phyloP scores from a whole-genome alignment of 2,329 filamentous ascomycete species.

The Fusarium liriodendri region DNA sequence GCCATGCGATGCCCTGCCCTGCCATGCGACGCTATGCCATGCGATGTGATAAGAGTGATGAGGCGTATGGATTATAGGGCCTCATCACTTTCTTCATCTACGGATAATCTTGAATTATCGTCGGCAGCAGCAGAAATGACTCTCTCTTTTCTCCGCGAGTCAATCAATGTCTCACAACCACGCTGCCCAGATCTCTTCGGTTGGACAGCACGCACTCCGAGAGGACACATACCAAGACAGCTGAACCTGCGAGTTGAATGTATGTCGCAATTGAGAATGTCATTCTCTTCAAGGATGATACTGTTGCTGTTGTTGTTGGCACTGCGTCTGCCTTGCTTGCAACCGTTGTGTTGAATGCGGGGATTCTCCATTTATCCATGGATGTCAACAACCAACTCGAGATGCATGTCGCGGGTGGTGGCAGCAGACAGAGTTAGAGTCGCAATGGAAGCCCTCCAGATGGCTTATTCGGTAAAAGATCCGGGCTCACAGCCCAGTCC shows the following conservation, averaged over 20 bases:
- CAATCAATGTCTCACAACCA: slow-evolving; percentile 16
- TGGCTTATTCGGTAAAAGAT: slow-evolving; percentile 6
- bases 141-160: slow-evolving; percentile 2
- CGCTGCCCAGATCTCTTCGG: slow-evolving; percentile 9
- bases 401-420: slow-evolving; percentile 17
- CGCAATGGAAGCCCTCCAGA: neutral
- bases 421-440: neutral
- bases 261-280: slow-evolving; percentile 1
- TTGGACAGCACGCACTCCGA: neutral
- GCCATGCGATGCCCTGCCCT: slow-evolving; percentile 5
- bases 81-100: slow-evolving; percentile 27
- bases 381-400: neutral
- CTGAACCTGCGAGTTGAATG: neutral
- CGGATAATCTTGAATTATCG: neutral
- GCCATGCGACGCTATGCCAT: slow-evolving; percentile 9
- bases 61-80: slow-evolving; percentile 34
- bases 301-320: slow-evolving; percentile 3
- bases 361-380: neutral
- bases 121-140: neutral
- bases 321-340: neutral
- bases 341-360: slow-evolving; percentile 3
- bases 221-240: neutral
- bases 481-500: neutral
- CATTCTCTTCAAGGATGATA: slow-evolving; percentile 21
- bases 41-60: slow-evolving; percentile 29